Evolutionary conservation across 2,329 filamentous ascomycete species (phyloP), one percentile per base, ranked within the genome.

Genomic region (Fusarium euwallaceae): DNA sequence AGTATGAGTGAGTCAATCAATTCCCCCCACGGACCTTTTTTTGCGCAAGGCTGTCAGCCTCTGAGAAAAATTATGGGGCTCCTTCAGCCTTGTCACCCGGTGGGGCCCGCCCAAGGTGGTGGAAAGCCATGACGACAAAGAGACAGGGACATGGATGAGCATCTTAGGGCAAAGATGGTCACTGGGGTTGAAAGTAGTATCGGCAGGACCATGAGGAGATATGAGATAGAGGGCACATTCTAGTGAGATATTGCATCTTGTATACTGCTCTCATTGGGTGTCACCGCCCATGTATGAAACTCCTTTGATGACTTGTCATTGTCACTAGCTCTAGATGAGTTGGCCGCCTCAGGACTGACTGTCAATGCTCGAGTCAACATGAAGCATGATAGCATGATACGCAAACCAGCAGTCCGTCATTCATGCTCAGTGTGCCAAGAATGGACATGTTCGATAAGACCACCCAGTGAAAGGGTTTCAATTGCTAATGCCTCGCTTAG

Each of bases 1-100:
- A 72, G 74, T 60, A 45, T 34, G 64, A 59, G 70, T 78, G 77
- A 78, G 74, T 78, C 77, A 78, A 76, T 66, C 75, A 64, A 65
- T 69, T 72, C 66, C 68, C 67, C 66, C 53, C 58, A 67, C 68
- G 71, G 71, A 73, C 66, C 69, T 70, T 78, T 78, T 78, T 78
- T 78, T 78, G 67, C 70, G 74, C 77, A 70, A 79, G 77, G 77
- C 77, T 78, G 66, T 72, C 65, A 45, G 67, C 45, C 64, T 55
- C 64, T 65, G 53, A 43, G 59, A 55, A 61, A 61, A 63, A 59
- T 24, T 64, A 67, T 76, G 73, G 77, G 75, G 71, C 48, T 39
- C 62, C 66, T 36, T 68, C 74, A 78, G 72, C 77, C 75, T 78
- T 65, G 72, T 64, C 62, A 11, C 55, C 73, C 43, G 56, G 67